Base-by-base conservation (phyloP, 2,329 filamentous ascomycete species). In the Exophiala xenobiotica region DNA sequence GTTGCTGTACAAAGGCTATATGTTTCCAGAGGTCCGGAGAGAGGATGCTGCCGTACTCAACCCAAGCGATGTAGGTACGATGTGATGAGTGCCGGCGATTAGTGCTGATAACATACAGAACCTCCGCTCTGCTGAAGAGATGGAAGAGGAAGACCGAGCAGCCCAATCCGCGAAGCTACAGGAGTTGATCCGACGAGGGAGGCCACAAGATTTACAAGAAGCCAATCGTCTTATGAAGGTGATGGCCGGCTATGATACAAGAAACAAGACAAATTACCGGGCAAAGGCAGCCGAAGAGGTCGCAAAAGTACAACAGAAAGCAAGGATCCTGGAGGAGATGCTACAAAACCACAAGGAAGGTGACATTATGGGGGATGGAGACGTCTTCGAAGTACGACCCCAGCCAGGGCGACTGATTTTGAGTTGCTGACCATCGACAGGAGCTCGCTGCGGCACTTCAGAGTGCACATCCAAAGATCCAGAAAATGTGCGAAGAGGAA, bases 401-500 rank as follows among this genome's bases (percentile, higher is more conserved):
- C 26, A n/a, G n/a, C n/a, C n/a, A n/a, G n/a, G n/a, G n/a, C n/a
- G n/a, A n/a, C n/a, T n/a, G n/a, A n/a, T n/a, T n/a, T n/a, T n/a
- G n/a, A n/a, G 41, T 51, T 40, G 44, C 53, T 45, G 40, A 54
- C 24, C 16, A 14, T 9, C 27, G 9, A 26, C 55, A 91, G 76
- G 93, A 99, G 75, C 79, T 99, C 47, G 91, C 91, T 4, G 86
- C 87, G 58, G 85, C 93, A 7, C 78, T 99, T 39, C 88, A 90
- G 68, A 96, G 87, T 65, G 93, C 93, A 2, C 93, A 99, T 64
- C 93, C 93, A 6, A 99, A 99, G 75, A 97, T 99, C 59, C 92
- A 97, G 68, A 96, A 90, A 73, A 99, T 99, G 92, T 97, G 92
- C 65, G 92, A 97, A 70, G 93, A 99, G 70, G 93, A 99, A 67